Evolutionary conservation across 805 yeast species (phyloP).

Genomic region (Lachancea mirantina): DNA sequence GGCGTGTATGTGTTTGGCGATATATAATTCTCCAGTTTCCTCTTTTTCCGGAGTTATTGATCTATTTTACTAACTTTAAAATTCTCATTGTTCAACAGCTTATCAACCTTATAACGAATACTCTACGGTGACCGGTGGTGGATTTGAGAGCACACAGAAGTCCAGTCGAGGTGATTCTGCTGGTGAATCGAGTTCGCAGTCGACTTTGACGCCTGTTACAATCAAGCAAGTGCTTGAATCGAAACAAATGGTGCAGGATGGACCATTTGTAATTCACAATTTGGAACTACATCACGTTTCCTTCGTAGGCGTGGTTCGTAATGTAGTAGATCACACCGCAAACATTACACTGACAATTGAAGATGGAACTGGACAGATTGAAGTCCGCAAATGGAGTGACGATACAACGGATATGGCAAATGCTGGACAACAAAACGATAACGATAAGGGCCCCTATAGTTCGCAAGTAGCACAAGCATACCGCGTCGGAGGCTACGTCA

Average conservation of each 20-base stretch:
- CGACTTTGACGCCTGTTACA: constrained; percentile 56
- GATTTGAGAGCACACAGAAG: constrained; percentile 21
- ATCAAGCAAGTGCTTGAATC: constrained; percentile 64
- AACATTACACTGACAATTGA: constrained; percentile 55
- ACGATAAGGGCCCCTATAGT: constrained; percentile 15
- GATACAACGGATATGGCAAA: constrained; percentile 31
- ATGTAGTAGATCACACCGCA: constrained; percentile 50
- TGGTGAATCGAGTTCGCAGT: constrained; percentile 15
- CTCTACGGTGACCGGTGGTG: constrained; percentile 29
- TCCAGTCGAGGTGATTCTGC: constrained; percentile 18
- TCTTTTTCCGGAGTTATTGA: not conserved
- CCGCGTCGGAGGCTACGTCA: constrained; percentile 50
- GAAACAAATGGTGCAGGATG: constrained; percentile 55
- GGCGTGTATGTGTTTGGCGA: constrained; percentile 5
- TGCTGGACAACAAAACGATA: constrained; percentile 24
- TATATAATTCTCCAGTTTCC: not conserved
- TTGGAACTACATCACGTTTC: constrained; percentile 57
- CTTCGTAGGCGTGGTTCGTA: constrained; percentile 65
- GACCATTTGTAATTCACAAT: constrained; percentile 52
- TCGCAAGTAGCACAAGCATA: constrained; percentile 32
- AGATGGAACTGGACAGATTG: constrained; percentile 69
- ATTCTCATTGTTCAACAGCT: constrained; percentile 9
- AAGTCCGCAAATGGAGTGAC: constrained; percentile 58
- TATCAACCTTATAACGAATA: constrained; percentile 30
- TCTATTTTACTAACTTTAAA: constrained; percentile 2